A percentile compares a stretch with the other conserved stretches of the same genome.
Conservation (phyloP, 1,284 basidiomycete species). For the Melampsora medusae region DNA sequence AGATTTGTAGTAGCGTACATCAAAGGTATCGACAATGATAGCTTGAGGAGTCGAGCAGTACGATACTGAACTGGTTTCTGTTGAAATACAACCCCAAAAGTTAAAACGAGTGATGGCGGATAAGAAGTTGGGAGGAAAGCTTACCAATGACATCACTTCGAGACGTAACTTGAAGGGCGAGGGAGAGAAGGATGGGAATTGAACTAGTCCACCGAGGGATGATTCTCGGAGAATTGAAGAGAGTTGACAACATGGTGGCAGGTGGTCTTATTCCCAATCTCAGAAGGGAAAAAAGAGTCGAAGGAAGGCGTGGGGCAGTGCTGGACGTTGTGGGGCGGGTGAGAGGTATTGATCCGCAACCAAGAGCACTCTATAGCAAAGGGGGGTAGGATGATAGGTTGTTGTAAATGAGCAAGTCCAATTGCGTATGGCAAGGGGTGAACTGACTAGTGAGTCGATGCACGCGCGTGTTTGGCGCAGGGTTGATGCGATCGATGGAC, state of each 20-base stretch:
- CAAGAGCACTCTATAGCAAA: no score
- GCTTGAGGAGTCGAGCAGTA: constrained; percentile 52
- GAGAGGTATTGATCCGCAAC: not conserved
- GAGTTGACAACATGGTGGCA: not conserved
- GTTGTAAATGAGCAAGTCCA: no score
- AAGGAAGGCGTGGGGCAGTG: not conserved
- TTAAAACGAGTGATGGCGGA: not conserved
- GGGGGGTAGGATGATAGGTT: no score
- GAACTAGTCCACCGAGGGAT: not conserved
- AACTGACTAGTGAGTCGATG: no score
- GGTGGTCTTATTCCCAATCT: not conserved
- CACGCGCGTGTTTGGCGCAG: no score
- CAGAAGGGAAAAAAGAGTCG: not conserved
- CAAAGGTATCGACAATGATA: constrained; percentile 50
- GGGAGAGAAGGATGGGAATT: not conserved
- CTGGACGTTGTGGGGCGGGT: not conserved
- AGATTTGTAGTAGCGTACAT: constrained; percentile 50
- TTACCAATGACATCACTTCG: constrained; percentile 6
- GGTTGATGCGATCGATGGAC: no score
- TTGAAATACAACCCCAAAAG: not conserved
- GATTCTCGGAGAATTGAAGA: not conserved
- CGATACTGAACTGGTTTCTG: constrained; percentile 51
- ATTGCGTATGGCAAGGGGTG: no score
- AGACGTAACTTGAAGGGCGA: not conserved
- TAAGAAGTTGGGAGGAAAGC: not conserved